Evolutionary conservation across 2,329 filamentous ascomycete species (phyloP), one percentile per base, ranked within the genome.

Genomic region (Westerdykella sp.): DNA sequence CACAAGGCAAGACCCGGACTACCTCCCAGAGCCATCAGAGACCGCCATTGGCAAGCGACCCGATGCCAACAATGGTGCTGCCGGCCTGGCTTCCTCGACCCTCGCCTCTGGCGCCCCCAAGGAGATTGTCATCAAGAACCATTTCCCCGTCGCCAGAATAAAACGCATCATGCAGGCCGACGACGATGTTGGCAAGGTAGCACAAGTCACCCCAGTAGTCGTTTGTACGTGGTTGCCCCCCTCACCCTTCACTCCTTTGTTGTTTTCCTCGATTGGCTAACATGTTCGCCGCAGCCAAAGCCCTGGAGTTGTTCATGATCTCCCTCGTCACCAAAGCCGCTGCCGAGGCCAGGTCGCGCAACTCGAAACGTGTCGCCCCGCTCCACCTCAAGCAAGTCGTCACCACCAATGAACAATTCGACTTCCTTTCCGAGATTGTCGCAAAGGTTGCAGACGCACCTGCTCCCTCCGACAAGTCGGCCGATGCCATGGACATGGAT

Each of bases 141-240:
- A 96, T 60, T 98, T 98, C 60, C 93, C 93, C 1, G 95, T 95
- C 25, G 93, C 93, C 12, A 80, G 93, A 49, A 98, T 98, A 73
- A 98, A 98, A 76, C 83, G 93, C 40, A 97, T 98, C 60, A 97
- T 98, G 93, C 93, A 98, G 70, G 91, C 91, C 10, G 93, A 98
- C 62, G 93, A 98, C 63, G 93, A 98, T 65, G 90, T 98, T 0
- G 93, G 93, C 49, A 98, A 98, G 71, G 93, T 98, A 9, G 90
- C 93, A 4, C 93, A 98, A 69, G 93, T 97, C 48, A 96, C 93
- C 1, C 91, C 91, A 13, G 94, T 95, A 44, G 93, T 91, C 21
- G 91, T 97, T 36, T 81, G 80, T 81, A 76, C 61, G 78, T 72
- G 34, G 41, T 22, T 40, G 3, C 5, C 14, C 23, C 10, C 15